Evolutionary conservation across 208 protist genomes (phyloP).

Genomic region (Phytomonas serpens): DNA sequence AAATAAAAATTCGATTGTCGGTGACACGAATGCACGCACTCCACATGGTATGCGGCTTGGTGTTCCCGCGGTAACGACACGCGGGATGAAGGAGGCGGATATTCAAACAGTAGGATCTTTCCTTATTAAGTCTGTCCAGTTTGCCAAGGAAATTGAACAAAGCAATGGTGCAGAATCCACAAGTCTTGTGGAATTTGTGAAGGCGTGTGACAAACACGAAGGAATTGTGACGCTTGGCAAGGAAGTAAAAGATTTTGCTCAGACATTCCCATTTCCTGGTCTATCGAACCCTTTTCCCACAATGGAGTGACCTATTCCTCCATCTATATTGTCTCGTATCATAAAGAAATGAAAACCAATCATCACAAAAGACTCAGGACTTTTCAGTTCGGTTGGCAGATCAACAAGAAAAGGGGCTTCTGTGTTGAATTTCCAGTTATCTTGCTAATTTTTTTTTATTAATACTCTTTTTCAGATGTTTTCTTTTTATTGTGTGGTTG

Average conservation of each 20-base stretch:
- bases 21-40: conserved; percentile 90
- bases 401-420: neutral
- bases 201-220: conserved; percentile 30
- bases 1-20: conserved; percentile 98
- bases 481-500: no score
- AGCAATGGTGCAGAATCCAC: conserved; percentile 25
- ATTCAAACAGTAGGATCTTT: conserved; percentile 89
- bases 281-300: conserved; percentile 22
- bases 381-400: neutral
- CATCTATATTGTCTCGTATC: neutral
- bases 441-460: no score
- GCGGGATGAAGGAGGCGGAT: conserved; percentile 90
- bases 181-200: conserved; percentile 74
- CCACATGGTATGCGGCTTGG: conserved; percentile 95
- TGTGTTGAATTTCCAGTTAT: neutral
- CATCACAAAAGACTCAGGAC: neutral
- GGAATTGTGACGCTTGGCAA: conserved; percentile 45
- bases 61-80: conserved; percentile 93
- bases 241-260: conserved; percentile 77
- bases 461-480: no score
- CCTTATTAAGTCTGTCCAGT: conserved; percentile 76
- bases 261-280: conserved; percentile 82
- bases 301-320: neutral
- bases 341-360: neutral
- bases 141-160: conserved; percentile 74